Base-by-base conservation (phyloP, 495 filamentous ascomycete genomes). In the Hypoxylon cercidicola region DNA sequence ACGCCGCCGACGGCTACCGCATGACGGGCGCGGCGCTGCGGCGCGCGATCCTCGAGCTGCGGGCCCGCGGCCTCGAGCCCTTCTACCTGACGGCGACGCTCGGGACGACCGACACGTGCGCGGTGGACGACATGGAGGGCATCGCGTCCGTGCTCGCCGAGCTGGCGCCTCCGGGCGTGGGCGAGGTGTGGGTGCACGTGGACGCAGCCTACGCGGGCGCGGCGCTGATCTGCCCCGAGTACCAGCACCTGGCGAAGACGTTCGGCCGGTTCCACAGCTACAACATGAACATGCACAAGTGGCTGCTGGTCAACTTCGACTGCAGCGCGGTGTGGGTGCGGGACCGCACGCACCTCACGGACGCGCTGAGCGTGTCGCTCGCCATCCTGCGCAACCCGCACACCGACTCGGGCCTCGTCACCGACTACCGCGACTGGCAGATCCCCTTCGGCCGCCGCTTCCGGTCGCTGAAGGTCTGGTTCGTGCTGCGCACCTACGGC, bases 381-480 rank as follows among this genome's bases (percentile, higher is more conserved):
- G 84, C 89, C 7, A 98, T 96, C 77, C 85, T 96, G 8, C 83
- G 86, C 59, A 97, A 97, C 76, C 74, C 85, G 1, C 92, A 89
- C 75, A 89, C 89, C 0, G 91, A 93, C 58, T 84, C 83, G 43
- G 94, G 94, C 1, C 83, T 93, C 5, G 95, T 99, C 2, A 97
- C 93, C 34, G 95, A 99, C 72, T 98, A 99, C 77, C 87, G 95
- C 20, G 96, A 99, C 82, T 99, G 95, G 95, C 93, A 96, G 76
- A 97, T 99, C 71, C 95, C 95, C 10, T 86, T 99, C 0, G 95
- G 95, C 11, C 84, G 95, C 6, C 85, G 95, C n/a, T 98, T 99
- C 82, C 82, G 95, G 11, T 85, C 89, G 0, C 77, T 99, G 48
- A 99, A 99, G 82, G 90, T 97, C 70, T 99, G 95, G 95, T 97